A percentile compares a stretch with the other conserved stretches of the same genome.
Evolutionary conservation across 176 grass and related monocot species (phyloP).

Genomic region (Oryza coarctata): DNA sequence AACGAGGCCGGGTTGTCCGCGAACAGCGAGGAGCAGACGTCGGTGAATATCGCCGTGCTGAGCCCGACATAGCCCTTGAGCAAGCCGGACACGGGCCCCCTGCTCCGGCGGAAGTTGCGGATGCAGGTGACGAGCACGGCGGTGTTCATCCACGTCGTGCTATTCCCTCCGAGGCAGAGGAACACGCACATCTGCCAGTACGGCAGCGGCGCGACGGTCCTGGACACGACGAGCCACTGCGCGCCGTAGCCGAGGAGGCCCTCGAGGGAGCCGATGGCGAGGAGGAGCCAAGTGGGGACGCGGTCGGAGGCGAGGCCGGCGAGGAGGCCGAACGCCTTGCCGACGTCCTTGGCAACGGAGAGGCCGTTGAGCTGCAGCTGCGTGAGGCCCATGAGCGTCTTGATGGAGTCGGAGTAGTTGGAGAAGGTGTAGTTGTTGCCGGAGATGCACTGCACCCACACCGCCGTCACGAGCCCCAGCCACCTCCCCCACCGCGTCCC

Average conservation of each 20-base stretch:
- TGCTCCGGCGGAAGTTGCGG: constrained; percentile 86
- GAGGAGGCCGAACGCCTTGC: constrained; percentile 94
- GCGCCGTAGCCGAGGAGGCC: constrained; percentile 83
- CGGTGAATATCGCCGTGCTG: constrained; percentile 97
- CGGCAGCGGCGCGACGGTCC: constrained; percentile 56
- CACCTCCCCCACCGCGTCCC: constrained; percentile 59
- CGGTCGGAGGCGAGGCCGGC: constrained; percentile 89
- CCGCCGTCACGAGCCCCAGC: constrained; percentile 85
- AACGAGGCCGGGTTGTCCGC: constrained; percentile 71
- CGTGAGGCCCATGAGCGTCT: constrained; percentile 83
- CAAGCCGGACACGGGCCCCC: constrained; percentile 73
- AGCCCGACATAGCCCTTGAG: constrained; percentile 94
- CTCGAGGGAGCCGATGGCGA: constrained; percentile 85
- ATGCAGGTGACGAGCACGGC: constrained; percentile 97
- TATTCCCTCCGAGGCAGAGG: constrained; percentile 95
- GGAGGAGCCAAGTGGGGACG: constrained; percentile 74
- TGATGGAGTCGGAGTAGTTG: constrained; percentile 87
- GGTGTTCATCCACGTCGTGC: constrained; percentile 99
- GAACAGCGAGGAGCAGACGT: constrained; percentile 83
- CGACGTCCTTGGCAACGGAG: constrained; percentile 96
- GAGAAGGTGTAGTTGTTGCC: constrained; percentile 99
- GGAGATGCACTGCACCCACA: constrained; percentile 99
- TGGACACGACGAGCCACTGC: constrained; percentile 85
- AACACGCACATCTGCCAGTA: constrained; percentile 99
- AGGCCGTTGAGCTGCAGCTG: constrained; percentile 95